Base-by-base conservation (phyloP, 768 basidiomycete species). In the Lentinula sp. region DNA sequence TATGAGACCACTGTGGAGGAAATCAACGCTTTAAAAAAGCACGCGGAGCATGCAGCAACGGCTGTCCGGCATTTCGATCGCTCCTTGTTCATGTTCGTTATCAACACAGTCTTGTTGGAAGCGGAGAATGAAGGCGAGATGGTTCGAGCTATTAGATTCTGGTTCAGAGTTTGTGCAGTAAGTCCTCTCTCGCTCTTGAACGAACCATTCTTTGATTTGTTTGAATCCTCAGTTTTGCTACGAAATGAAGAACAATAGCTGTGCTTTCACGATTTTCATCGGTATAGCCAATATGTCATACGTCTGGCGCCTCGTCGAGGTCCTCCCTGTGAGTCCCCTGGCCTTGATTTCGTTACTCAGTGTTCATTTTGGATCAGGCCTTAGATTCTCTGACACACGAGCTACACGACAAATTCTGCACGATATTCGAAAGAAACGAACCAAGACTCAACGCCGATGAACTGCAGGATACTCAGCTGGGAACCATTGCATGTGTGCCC, bases 1-100 rank as follows among this genome's bases (percentile, higher is more conserved):
- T 46, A 46, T 21, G 40, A 59, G 34, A 9, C 13, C 8, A 39
- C 46, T 18, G 5, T 28, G n/a, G 6, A 40, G 34, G 57, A 49
- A 10, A 56, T 56, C 3, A 5, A 16, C 3, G 21, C 23, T 4
- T 56, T 39, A 15, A n/a, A 11, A 5, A 53, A 28, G 13, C 35
- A 34, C 18, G 56, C 54, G 28, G 39, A 57, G 35, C 10, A 40
- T 23, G 56, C 45, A 43, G 54, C 45, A 15, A 35, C 28, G 9
- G 46, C 61, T 15, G 28, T 56, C 34, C 10, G 43, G 23, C 28
- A 35, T 50, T 57, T 39, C 34, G 56, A 57, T n/a, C 55, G 61
- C 48, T 57, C 61, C 18, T 32, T 57, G 18, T 40, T 32, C 53
- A 50, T 50, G 55, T 54, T 62, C 4, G 62, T 62, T 9, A 45